These are phyloP conservation scores for Coemansia asiatica DNA, from an alignment of 192 early-diverging fungal species.

Conservation along the genomic window DNA sequence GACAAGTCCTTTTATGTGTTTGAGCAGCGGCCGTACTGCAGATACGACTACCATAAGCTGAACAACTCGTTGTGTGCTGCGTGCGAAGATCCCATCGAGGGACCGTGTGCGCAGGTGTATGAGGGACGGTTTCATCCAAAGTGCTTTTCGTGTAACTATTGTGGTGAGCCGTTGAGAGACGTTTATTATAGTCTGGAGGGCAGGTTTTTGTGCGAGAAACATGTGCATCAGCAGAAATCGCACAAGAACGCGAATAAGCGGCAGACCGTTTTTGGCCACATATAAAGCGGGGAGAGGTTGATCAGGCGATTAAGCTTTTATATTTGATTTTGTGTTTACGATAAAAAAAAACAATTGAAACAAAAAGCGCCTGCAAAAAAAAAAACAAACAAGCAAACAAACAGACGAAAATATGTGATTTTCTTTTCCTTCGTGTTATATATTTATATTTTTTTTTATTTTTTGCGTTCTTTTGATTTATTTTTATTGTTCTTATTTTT, in stretches of 20 bases:
- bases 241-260: constrained; percentile 35
- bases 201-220: constrained; percentile 47
- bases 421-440: background rate
- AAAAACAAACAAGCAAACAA: background rate
- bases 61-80: constrained; percentile 80
- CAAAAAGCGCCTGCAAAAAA: too few species aligned
- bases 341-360: background rate
- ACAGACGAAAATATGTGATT: background rate
- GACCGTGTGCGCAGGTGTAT: constrained; percentile 83
- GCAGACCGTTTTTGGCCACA: constrained; percentile 41
- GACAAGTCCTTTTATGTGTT: constrained; percentile 82
- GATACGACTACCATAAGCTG: constrained; percentile 81
- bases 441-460: background rate
- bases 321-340: constrained; percentile 1
- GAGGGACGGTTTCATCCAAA: constrained; percentile 85
- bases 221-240: constrained; percentile 40
- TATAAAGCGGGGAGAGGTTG: constrained; percentile 8
- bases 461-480: background rate
- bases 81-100: constrained; percentile 83
- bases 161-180: constrained; percentile 46
- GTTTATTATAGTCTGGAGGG: constrained; percentile 54
- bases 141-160: constrained; percentile 75
- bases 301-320: background rate
- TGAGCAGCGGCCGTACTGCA: constrained; percentile 80
- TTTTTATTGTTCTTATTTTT: too few species aligned